Evolutionary conservation across 2,329 filamentous ascomycete species (phyloP).

Genomic region (Cadophora gregata): DNA sequence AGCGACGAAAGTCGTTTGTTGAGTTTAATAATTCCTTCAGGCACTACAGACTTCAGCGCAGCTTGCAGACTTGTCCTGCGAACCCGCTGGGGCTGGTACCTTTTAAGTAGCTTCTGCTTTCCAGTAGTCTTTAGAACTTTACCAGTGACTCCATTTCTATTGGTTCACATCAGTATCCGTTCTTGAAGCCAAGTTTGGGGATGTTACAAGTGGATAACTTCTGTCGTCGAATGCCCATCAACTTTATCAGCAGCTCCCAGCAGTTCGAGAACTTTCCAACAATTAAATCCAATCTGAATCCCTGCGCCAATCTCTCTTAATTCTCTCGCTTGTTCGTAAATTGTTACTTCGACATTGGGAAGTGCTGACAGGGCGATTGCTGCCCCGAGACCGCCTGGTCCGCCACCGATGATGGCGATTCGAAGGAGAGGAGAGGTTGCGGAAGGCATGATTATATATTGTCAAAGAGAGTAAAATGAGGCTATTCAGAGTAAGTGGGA

Average conservation of each 20-base stretch:
- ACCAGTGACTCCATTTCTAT: constrained; percentile 45
- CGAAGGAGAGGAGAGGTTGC: constrained; percentile 15
- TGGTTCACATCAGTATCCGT: too few species aligned
- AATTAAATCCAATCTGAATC: constrained; percentile 53
- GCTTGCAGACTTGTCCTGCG: constrained; percentile 50
- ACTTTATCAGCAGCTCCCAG: constrained; percentile 50
- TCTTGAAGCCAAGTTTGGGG: not conserved
- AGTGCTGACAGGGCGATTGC: constrained; percentile 53
- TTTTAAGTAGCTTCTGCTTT: constrained; percentile 11
- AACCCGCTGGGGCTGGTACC: constrained; percentile 41
- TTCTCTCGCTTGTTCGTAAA: constrained; percentile 53
- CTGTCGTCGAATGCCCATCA: constrained; percentile 46
- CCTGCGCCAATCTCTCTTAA: constrained; percentile 56
- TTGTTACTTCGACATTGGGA: constrained; percentile 48
- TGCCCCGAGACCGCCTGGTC: constrained; percentile 45
- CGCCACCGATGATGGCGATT: constrained; percentile 25
- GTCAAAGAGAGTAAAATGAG: not conserved
- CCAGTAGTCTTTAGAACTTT: constrained; percentile 32
- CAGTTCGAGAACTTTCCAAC: constrained; percentile 54
- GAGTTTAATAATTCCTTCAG: constrained; percentile 51
- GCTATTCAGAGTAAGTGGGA: not conserved
- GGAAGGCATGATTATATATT: constrained; percentile 11
- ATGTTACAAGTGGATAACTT: constrained; percentile 43
- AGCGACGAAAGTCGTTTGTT: constrained; percentile 51
- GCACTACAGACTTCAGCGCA: constrained; percentile 54